A percentile compares a stretch with the other conserved stretches of the same genome.
These are phyloP conservation scores for Penicillium pulvis DNA, from an alignment of 495 filamentous ascomycete genomes.

Conservation along the genomic window DNA sequence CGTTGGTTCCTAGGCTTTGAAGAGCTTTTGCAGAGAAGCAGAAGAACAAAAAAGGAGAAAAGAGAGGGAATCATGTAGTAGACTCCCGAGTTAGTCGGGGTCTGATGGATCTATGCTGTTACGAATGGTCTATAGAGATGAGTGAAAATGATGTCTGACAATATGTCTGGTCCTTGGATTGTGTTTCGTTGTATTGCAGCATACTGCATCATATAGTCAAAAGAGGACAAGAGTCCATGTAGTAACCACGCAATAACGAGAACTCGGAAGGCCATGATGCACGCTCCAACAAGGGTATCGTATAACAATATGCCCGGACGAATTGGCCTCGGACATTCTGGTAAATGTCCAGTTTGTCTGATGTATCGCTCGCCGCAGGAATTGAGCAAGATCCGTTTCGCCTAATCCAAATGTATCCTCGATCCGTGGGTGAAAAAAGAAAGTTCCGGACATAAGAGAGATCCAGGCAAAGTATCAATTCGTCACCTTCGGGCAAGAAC, in stretches of 20 bases:
- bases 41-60: slow-evolving; percentile 20
- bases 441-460: not conserved
- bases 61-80: slow-evolving; percentile 26
- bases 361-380: not conserved
- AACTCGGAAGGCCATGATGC: not conserved
- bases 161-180: slow-evolving; percentile 18
- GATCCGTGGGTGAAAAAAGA: not conserved
- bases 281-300: not conserved
- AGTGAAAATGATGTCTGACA: slow-evolving; percentile 37
- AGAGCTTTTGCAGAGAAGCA: slow-evolving; percentile 22
- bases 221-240: not conserved
- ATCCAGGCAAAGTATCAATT: not conserved
- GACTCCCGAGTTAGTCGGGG: slow-evolving; percentile 18
- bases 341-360: not conserved
- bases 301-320: not conserved
- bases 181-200: slow-evolving; percentile 3
- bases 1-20: slow-evolving; percentile 18
- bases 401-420: not conserved
- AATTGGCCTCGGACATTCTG: not conserved
- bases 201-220: not conserved
- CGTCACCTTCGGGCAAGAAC: not conserved
- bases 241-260: not conserved
- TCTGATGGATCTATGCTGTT: slow-evolving; percentile 48
- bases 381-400: not conserved
- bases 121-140: slow-evolving; percentile 52